These are phyloP conservation scores for Rhipidocladum racemiflorum DNA, from an alignment of 176 grass and related monocot species.

Conservation along the genomic window DNA sequence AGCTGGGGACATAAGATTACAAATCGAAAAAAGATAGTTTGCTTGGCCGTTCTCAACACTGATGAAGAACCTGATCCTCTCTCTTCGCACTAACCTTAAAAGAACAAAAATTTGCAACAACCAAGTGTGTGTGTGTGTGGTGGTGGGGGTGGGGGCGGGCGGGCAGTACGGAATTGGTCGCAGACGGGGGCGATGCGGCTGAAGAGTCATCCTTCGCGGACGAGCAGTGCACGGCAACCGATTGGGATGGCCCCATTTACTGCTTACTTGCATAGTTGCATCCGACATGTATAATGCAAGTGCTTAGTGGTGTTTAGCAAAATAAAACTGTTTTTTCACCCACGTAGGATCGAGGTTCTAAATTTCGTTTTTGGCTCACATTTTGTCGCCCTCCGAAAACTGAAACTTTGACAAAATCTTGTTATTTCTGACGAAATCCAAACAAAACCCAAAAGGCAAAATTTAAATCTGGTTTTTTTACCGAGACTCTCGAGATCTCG, in stretches of 20 bases:
- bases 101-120: not conserved
- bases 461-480: no score
- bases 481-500: no score
- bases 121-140: constrained; percentile 46
- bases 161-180: constrained; percentile 53
- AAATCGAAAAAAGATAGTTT: not conserved
- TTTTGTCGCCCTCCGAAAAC: no score
- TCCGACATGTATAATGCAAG: no score
- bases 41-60: not conserved
- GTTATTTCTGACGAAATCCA: no score
- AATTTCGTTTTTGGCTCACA: no score
- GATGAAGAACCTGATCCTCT: constrained; percentile 63
- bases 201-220: constrained; percentile 58
- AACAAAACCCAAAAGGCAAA: no score
- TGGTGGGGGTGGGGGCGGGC: not conserved
- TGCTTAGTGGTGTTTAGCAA: no score
- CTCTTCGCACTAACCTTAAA: constrained; percentile 53
- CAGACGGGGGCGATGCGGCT: constrained; percentile 82
- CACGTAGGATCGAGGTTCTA: no score
- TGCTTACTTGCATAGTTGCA: no score
- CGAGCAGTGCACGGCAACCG: constrained; percentile 17
- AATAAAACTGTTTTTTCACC: no score
- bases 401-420: no score
- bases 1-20: not conserved
- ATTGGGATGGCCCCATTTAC: not conserved